Evolutionary conservation across 495 filamentous ascomycete genomes (phyloP), one percentile per base, ranked within the genome.

Genomic region (Aspergillus sclerotiicarbonarius): DNA sequence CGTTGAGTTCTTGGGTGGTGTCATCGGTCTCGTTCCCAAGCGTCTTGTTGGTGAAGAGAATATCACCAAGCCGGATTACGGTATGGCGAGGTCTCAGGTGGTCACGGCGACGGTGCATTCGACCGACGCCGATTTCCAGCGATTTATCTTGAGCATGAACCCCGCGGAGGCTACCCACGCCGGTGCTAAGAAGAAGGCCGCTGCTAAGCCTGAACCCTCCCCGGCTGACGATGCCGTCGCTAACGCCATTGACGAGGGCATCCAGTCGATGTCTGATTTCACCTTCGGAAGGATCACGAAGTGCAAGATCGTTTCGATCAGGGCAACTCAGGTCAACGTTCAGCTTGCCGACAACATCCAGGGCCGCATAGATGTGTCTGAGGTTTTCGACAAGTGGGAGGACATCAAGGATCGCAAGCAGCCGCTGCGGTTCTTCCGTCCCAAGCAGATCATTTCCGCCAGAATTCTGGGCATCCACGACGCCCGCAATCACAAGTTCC

Each of bases 291-390:
- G 82, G 62, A 64, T 90, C 49, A 89, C 87, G 29, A 90, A 92
- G 71, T 94, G 88, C 33, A 86, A 81, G 56, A 84, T 98, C 43
- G 79, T 78, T 41, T 90, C 90, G 8, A 72, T 96, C 60, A 96
- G 94, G 70, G 85, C 84, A 31, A 96, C 92, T 0, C 94, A 98
- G 66, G 74, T 98, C 52, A 96, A 97, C 62, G 90, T 98, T 18
- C 84, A 87, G 57, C 80, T 98, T 55, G 90, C 91, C 43, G 91
- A 96, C 65, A 92, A 91, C 64, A 78, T 97, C 35, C 90, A 93
- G 68, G 94, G 93, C 19, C 89, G 94, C 19, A 85, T 98, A 47
- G 91, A 96, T 66, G 82, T 93, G 0, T 94, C 93, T 10, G 90
- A 96, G 64, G 66, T 92, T 33, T 98, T 92, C 66, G 90, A 97